Evolutionary conservation across 176 grass and related monocot species (phyloP).

Genomic region (Musa schizocarpa): DNA sequence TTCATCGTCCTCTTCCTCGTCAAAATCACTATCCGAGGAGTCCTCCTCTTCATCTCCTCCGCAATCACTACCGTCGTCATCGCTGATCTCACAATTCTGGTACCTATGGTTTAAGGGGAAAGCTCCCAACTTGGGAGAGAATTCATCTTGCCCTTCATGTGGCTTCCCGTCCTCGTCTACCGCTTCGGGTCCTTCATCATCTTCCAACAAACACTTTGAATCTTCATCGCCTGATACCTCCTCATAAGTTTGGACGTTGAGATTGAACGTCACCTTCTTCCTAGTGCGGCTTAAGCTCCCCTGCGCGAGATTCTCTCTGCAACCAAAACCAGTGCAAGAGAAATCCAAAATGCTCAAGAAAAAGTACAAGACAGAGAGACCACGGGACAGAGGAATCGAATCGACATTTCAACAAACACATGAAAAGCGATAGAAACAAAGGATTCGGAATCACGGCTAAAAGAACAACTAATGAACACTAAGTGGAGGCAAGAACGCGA

Average conservation of each 20-base stretch:
- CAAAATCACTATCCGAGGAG: constrained; percentile 41
- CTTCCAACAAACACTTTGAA: constrained; percentile 10
- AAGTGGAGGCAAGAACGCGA: too few relatives aligned
- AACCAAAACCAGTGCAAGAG: not conserved
- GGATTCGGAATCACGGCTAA: not conserved
- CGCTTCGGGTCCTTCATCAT: constrained; percentile 14
- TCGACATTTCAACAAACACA: not conserved
- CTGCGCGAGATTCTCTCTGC: constrained; percentile 63
- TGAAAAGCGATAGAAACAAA: not conserved
- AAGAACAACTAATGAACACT: not conserved
- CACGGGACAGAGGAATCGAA: not conserved
- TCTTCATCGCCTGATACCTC: not conserved
- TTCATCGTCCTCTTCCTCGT: constrained; percentile 34
- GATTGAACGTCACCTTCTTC: constrained; percentile 97
- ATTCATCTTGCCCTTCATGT: constrained; percentile 22
- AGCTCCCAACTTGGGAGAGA: constrained; percentile 29
- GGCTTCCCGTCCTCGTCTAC: constrained; percentile 13
- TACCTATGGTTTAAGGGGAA: constrained; percentile 84
- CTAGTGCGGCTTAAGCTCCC: constrained; percentile 30
- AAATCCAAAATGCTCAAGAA: not conserved
- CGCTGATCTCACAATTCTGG: constrained; percentile 37
- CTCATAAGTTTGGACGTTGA: constrained; percentile 71
- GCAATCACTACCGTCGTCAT: constrained; percentile 31
- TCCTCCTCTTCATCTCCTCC: constrained; percentile 39
- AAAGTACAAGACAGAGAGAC: not conserved